Evolutionary conservation across 2,329 filamentous ascomycete genomes (phyloP), one percentile per base, ranked within the genome.

Genomic region (Exophiala aquamarina): DNA sequence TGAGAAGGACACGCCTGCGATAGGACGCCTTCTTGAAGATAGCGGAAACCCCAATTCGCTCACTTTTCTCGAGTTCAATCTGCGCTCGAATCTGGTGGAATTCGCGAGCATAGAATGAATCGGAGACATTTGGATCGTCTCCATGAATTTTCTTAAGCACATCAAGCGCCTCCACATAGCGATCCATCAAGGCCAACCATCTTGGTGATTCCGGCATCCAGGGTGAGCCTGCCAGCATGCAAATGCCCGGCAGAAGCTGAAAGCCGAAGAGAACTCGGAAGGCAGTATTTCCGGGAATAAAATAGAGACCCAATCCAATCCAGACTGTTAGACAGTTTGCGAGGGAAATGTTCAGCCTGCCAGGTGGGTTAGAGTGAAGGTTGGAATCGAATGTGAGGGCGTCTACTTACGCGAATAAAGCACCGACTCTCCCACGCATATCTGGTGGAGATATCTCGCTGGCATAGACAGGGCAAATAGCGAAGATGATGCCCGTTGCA

Each of bases 401-500:
- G 21, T 15, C 10, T n/a, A 38, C 42, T 18, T 45, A 45, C 42
- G 33, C 34, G 19, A 10, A 37, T 2, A 49, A 9, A 17, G 14
- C 40, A 38, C 17, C 41, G 19, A 49, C 23, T 8, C 41, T 17
- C 26, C 47, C 47, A 31, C 47, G 34, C 6, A 45, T 42, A 18
- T 49, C 26, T 13, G 41, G 47, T 4, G 47, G 47, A 31, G 47
- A 26, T 10, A 49, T 49, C 23, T 49, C 47, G n/a, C 26, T 29
- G 4, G 41, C 41, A 20, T 49, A 49, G 4, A 44, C 23, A n/a
- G 47, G 41, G 20, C 47, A 45, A 7, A 49, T 11, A 6, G 23
- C 41, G 21, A 35, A 49, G 2, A 49, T 31, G 3, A 49, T 19
- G 5, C 47, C 47, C 10, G n/a, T 19, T 5, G 36, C 75, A 33